A percentile compares a stretch with the other conserved stretches of the same genome.
Evolutionary conservation across 306 rosid genomes (phyloP).

Genomic region (Cucumis hystrix): DNA sequence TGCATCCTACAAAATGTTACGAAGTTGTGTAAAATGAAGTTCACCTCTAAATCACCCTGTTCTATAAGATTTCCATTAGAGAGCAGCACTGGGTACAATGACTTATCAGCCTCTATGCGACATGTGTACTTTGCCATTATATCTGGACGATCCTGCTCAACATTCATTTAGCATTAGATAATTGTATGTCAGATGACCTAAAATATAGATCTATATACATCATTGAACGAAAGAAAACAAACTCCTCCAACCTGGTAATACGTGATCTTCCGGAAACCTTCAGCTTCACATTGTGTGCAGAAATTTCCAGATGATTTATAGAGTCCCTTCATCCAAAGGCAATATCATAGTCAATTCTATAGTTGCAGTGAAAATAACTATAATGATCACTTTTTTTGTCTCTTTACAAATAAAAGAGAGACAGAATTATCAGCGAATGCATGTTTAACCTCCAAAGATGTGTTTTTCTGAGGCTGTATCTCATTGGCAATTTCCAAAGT

Average conservation of each 20-base stretch:
- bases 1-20: background rate
- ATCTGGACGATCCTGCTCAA: slow-evolving; percentile 87
- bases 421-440: background rate
- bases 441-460: slow-evolving; percentile 71
- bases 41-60: slow-evolving; percentile 82
- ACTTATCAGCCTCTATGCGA: slow-evolving; percentile 70
- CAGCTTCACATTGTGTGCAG: slow-evolving; percentile 99
- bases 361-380: background rate
- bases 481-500: slow-evolving; percentile 68
- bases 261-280: slow-evolving; percentile 93
- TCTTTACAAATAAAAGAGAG: background rate
- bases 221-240: background rate
- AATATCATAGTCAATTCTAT: slow-evolving; percentile 11
- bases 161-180: slow-evolving; percentile 19
- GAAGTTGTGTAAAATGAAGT: slow-evolving; percentile 6
- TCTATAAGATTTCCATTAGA: slow-evolving; percentile 88
- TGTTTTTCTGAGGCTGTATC: slow-evolving; percentile 70
- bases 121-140: slow-evolving; percentile 92
- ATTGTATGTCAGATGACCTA: background rate
- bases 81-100: slow-evolving; percentile 78
- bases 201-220: background rate
- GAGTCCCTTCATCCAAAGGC: slow-evolving; percentile 55
- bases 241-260: slow-evolving; percentile 51
- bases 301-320: slow-evolving; percentile 89
- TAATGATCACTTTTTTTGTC: no score